Percentiles rank a stretch among this genome's conserved stretches.
Conservation (phyloP, 2,329 filamentous ascomycete species). For the Calonectria montana region DNA sequence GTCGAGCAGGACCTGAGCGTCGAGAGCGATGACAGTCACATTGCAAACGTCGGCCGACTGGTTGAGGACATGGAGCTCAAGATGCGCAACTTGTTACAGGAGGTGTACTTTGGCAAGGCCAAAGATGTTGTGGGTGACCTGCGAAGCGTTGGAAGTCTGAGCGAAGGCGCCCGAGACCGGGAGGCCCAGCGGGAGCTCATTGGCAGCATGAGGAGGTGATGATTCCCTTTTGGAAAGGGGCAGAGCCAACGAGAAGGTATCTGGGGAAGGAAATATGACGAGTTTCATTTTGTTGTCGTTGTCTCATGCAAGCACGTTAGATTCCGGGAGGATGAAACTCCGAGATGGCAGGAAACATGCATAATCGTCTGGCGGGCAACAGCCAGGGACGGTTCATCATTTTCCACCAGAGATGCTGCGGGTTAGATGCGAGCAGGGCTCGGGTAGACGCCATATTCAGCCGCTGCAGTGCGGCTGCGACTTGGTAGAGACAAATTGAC, state of each 20-base stretch:
- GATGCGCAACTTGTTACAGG: conserved; percentile 97
- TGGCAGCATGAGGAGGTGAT: conserved; percentile 64
- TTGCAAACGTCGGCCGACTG: conserved; percentile 91
- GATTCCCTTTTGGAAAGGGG: neutral
- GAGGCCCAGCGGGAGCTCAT: conserved; percentile 93
- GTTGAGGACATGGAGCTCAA: conserved; percentile 99
- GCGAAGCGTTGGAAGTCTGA: conserved; percentile 85
- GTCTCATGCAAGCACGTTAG: conserved; percentile 9
- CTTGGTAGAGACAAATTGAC: conserved; percentile 16
- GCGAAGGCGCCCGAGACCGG: conserved; percentile 84
- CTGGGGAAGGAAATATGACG: neutral
- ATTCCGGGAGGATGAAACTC: neutral
- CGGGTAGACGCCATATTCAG: conserved; percentile 12
- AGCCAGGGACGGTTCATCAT: neutral
- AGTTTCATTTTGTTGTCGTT: conserved; percentile 26
- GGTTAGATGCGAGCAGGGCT: neutral
- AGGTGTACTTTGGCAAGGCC: conserved; percentile 99
- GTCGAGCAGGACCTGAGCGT: conserved; percentile 92
- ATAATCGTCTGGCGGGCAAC: neutral
- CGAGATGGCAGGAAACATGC: neutral
- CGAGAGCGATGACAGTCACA: conserved; percentile 91
- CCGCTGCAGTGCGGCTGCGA: neutral
- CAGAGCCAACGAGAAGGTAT: neutral
- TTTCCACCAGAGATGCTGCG: neutral
- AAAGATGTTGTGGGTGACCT: conserved; percentile 98